These are phyloP conservation scores for Sporisorium graminicola DNA, from an alignment of 1,284 basidiomycete genomes.

Conservation along the genomic window DNA sequence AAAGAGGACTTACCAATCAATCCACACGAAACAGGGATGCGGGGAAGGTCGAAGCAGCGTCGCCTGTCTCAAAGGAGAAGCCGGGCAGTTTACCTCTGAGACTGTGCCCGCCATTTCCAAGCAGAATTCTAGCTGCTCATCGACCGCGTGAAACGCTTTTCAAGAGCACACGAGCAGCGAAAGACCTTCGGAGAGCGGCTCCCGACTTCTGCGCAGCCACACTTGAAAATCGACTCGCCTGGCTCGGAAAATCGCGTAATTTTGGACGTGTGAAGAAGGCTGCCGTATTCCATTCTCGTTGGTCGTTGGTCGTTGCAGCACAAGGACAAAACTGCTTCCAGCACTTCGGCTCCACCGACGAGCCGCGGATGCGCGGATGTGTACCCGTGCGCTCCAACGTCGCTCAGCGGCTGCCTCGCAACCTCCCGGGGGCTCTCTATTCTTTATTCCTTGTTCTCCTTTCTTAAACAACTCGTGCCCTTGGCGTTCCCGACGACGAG, in stretches of 20 bases:
- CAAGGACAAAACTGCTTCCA: background rate
- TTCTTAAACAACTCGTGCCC: too few species aligned
- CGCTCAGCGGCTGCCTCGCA: too few species aligned
- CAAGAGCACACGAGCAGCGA: constrained; percentile 12
- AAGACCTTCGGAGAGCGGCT: constrained; percentile 34
- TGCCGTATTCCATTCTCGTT: too few species aligned
- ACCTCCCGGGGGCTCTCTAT: too few species aligned
- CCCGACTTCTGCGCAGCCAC: constrained; percentile 15
- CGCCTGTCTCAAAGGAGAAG: background rate
- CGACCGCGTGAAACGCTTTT: too few species aligned
- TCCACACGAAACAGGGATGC: background rate
- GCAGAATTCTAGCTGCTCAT: too few species aligned
- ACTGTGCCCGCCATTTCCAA: too few species aligned
- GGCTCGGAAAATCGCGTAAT: too few species aligned
- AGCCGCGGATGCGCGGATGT: too few species aligned
- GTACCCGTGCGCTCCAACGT: too few species aligned
- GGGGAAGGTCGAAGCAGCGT: constrained; percentile 2
- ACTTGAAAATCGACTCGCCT: constrained; percentile 5
- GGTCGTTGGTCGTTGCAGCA: background rate
- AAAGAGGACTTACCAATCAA: constrained; percentile 4
- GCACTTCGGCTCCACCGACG: background rate
- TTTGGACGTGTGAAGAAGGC: too few species aligned
- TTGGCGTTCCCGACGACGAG: background rate
- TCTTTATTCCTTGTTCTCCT: background rate
- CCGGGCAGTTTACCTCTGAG: constrained; percentile 3